Conservation (phyloP, 345 rosid species). For the Gossypium rotundifolium region DNA sequence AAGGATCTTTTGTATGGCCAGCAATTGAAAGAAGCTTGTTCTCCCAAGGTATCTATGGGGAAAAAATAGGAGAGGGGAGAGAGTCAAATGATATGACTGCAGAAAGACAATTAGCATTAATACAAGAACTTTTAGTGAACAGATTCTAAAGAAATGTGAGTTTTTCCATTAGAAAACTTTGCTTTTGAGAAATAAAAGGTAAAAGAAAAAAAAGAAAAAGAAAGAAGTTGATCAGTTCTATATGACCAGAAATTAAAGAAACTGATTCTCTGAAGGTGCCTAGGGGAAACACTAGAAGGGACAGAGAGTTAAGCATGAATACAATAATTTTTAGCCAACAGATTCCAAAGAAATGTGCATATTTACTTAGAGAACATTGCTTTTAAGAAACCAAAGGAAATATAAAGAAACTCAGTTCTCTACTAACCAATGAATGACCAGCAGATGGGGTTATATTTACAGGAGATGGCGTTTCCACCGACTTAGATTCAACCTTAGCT, state of each 20-base stretch:
- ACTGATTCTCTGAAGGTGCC: conserved; percentile 84
- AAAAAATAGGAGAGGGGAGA: conserved; percentile 9
- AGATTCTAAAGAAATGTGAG: conserved; percentile 16
- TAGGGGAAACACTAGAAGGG: conserved; percentile 25
- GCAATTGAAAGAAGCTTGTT: conserved; percentile 87
- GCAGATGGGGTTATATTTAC: conserved; percentile 67
- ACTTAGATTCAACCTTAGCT: conserved; percentile 50
- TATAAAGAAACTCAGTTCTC: conserved; percentile 7
- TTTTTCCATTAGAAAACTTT: conserved; percentile 12
- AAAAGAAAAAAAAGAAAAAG: not conserved
- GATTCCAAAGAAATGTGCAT: conserved; percentile 17
- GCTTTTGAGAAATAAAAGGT: conserved; percentile 14
- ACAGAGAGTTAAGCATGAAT: not conserved
- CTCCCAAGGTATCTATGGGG: conserved; percentile 77
- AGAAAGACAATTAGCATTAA: conserved; percentile 16
- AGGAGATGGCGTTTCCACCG: conserved; percentile 44
- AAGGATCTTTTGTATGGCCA: conserved; percentile 91
- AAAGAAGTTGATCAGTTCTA: not conserved
- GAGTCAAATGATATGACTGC: conserved; percentile 3
- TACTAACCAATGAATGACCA: conserved; percentile 95
- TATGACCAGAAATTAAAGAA: conserved; percentile 88
- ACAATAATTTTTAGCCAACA: conserved; percentile 18
- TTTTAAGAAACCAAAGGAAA: conserved; percentile 11
- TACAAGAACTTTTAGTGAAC: conserved; percentile 18
- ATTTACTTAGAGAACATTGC: conserved; percentile 15